A percentile compares a stretch with the other conserved stretches of the same genome.
Conservation (phyloP, 202 grass and related monocot genomes). For the Schoenoplectus tabernaemontani region DNA sequence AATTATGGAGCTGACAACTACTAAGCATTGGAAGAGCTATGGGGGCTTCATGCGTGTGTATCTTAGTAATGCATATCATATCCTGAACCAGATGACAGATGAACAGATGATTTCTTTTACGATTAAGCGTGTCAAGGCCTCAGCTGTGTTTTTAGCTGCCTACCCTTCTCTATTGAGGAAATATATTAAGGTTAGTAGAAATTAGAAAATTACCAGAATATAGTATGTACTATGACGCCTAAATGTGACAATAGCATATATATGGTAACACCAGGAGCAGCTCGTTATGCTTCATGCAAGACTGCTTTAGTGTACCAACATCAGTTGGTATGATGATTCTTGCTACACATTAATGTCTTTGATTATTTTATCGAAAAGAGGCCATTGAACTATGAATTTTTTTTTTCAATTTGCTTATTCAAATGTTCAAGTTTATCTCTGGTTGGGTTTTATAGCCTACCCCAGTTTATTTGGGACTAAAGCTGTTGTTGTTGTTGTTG, state of each 20-base stretch:
- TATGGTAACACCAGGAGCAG: neutral
- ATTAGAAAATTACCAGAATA: neutral
- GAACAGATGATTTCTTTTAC: slow-evolving; percentile 96
- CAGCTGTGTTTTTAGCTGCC: slow-evolving; percentile 68
- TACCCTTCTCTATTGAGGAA: slow-evolving; percentile 84
- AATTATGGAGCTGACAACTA: slow-evolving; percentile 51
- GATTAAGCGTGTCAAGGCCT: slow-evolving; percentile 73
- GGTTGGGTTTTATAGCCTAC: no score
- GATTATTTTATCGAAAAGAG: neutral
- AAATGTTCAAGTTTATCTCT: no score
- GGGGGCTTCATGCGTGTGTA: slow-evolving; percentile 75
- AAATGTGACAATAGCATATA: neutral
- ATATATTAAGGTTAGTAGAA: slow-evolving; percentile 71
- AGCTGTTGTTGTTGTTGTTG: no score
- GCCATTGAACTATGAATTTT: neutral
- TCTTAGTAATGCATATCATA: slow-evolving; percentile 79
- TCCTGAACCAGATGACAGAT: slow-evolving; percentile 93
- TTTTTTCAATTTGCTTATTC: neutral
- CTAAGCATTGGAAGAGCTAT: slow-evolving; percentile 58
- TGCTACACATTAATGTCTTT: neutral
- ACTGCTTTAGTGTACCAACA: neutral
- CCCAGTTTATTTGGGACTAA: no score
- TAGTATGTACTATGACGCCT: neutral
- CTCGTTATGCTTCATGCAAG: neutral
- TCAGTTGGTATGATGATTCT: neutral